Evolutionary conservation across 2,329 filamentous ascomycete genomes (phyloP), one percentile per base, ranked within the genome.

Genomic region (Leptoxyphium fumago): DNA sequence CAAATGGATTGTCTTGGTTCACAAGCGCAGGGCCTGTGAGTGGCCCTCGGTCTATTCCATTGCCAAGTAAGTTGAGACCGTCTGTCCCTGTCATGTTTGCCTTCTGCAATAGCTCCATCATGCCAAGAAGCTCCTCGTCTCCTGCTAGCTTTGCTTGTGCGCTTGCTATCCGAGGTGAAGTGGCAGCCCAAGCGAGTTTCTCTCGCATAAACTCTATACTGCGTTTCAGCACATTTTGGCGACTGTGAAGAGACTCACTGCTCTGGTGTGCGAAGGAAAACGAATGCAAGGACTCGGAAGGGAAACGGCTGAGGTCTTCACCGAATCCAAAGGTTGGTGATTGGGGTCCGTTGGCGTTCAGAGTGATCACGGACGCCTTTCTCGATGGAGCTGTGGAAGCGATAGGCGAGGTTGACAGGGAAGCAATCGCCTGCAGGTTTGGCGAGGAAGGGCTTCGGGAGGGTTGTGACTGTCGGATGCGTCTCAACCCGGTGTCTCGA

Each of bases 261-360:
- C 88, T 89, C 64, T 94, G 88, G 54, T 94, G 85, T 36, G 91
- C 86, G 63, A 98, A 98, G 10, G 89, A 96, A 67, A 98, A 98
- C 1, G 91, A 98, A 64, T 98, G 91, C 40, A 98, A 70, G 5
- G 91, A 98, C 61, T 98, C 91, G 54, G 85, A 86, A 1, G 91
- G 89, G 60, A 98, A 98, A 42, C 88, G 81, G 39, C 80, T 81
- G 39, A 98, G 75, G 59, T 98, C 91, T 68, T 96, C 91, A 56
- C 78, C 75, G 58, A 87, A 86, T 48, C 76, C 68, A 38, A 83
- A 56, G 6, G 67, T 76, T 18, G 86, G 85, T 17, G 86, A 87
- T 15, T 72, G 69, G 18, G 81, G 79, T 5, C 73, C 79, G n/a
- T 78, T 70, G 8, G 74, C 68, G 11, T 13, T 36, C 21, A 78